These are phyloP conservation scores for Termitomyces sp. DNA, from an alignment of 768 basidiomycete species.

Conservation along the genomic window DNA sequence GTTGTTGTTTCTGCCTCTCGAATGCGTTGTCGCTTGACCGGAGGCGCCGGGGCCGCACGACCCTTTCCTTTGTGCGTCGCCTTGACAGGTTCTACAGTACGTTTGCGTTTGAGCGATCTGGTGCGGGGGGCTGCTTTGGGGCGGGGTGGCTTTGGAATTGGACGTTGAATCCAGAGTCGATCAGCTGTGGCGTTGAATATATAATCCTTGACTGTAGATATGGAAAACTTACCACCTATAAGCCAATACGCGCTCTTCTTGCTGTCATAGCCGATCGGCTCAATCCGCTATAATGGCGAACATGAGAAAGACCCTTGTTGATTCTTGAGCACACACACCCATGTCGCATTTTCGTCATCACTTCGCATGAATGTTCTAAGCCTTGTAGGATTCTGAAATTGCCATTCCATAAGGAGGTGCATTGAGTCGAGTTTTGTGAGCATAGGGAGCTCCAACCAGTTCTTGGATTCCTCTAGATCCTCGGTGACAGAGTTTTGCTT, in stretches of 20 bases:
- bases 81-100: conserved; percentile 14
- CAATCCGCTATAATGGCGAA: conserved; percentile 56
- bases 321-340: conserved; percentile 49
- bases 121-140: conserved; percentile 39
- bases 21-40: conserved; percentile 20
- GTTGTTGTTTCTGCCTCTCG: conserved; percentile 14
- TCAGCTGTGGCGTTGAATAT: conserved; percentile 45
- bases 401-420: conserved; percentile 78
- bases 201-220: not conserved
- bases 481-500: conserved; percentile 5
- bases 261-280: conserved; percentile 82
- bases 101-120: conserved; percentile 37
- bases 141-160: conserved; percentile 25
- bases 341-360: conserved; percentile 73
- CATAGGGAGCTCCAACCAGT: conserved; percentile 74
- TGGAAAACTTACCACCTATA: conserved; percentile 61
- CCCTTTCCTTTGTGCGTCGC: conserved; percentile 11
- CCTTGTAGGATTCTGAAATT: conserved; percentile 74
- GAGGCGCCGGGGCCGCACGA: conserved; percentile 6
- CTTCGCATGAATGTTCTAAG: conserved; percentile 70
- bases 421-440: conserved; percentile 71
- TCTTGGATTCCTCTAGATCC: conserved; percentile 39
- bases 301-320: conserved; percentile 2
- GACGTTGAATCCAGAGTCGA: conserved; percentile 85
- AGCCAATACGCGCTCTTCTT: conserved; percentile 82